Conservation (phyloP, 176 grass and related monocot genomes). For the Hsuehochloa calcarea region DNA sequence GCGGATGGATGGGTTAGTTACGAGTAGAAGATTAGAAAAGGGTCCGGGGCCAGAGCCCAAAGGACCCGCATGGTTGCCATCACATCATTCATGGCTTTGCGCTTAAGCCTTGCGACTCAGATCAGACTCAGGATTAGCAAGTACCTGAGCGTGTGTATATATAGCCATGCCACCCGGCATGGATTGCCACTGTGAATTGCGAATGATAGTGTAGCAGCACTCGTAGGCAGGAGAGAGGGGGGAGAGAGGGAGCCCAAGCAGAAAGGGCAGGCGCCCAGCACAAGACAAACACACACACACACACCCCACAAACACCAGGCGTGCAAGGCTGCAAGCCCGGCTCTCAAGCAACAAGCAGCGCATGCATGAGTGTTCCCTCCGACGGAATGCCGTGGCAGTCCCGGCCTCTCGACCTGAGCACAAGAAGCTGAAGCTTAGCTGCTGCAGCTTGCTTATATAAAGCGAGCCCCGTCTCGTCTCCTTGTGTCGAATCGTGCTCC, state of each 20-base stretch:
- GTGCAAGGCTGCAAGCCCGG: slow-evolving; percentile 23
- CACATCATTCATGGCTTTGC: neutral
- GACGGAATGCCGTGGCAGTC: neutral
- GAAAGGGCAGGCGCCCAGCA: neutral
- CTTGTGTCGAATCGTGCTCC: neutral
- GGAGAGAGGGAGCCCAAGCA: neutral
- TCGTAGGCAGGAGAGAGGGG: neutral
- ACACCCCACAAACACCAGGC: neutral
- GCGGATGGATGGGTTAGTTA: neutral
- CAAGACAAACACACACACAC: neutral
- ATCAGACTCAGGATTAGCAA: no score
- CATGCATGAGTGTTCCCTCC: neutral
- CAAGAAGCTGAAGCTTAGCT: neutral
- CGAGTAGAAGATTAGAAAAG: neutral
- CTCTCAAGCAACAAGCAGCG: neutral
- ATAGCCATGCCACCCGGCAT: neutral
- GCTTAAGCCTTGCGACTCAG: neutral
- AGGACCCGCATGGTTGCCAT: neutral
- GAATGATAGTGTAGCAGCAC: neutral
- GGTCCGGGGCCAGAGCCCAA: neutral
- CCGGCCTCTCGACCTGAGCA: neutral
- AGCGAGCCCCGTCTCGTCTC: neutral
- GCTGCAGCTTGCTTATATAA: neutral
- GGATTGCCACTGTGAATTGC: neutral
- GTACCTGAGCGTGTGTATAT: neutral